Conservation (phyloP, 192 early-diverging fungal species). For the Gigaspora rosea region DNA sequence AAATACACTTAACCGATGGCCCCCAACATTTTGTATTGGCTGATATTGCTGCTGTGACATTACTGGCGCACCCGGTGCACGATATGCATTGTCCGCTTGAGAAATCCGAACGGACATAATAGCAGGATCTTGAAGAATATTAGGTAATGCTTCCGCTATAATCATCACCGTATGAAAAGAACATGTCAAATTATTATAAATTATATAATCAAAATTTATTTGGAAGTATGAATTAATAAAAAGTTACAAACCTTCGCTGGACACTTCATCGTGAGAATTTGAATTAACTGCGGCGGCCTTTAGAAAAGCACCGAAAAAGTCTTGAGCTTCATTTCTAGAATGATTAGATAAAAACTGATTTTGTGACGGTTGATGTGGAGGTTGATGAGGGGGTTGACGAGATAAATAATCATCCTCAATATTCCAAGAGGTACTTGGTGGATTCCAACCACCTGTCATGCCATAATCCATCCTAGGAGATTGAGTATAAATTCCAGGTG, state of each 20-base stretch:
- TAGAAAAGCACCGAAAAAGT: slow-evolving; percentile 62
- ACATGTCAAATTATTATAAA: background rate
- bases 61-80: slow-evolving; percentile 28
- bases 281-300: slow-evolving; percentile 51
- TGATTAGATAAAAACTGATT: slow-evolving; percentile 16
- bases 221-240: background rate
- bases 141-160: slow-evolving; percentile 13
- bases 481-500: slow-evolving; percentile 46
- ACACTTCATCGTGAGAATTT: slow-evolving; percentile 30
- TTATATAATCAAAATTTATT: background rate
- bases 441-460: slow-evolving; percentile 24
- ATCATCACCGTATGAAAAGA: slow-evolving; percentile 1
- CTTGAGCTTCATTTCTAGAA: slow-evolving; percentile 49
- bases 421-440: slow-evolving; percentile 25
- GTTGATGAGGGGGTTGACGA: slow-evolving; percentile 17
- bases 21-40: slow-evolving; percentile 33
- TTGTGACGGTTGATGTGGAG: slow-evolving; percentile 33
- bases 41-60: slow-evolving; percentile 29
- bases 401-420: slow-evolving; percentile 25
- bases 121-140: slow-evolving; percentile 61
- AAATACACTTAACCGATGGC: slow-evolving; percentile 35
- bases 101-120: slow-evolving; percentile 59
- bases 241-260: slow-evolving; percentile 5
- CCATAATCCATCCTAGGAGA: slow-evolving; percentile 23
- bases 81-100: slow-evolving; percentile 18